Evolutionary conservation across 2,329 filamentous ascomycete species (phyloP).

Genomic region (Grosmannia penicillata): DNA sequence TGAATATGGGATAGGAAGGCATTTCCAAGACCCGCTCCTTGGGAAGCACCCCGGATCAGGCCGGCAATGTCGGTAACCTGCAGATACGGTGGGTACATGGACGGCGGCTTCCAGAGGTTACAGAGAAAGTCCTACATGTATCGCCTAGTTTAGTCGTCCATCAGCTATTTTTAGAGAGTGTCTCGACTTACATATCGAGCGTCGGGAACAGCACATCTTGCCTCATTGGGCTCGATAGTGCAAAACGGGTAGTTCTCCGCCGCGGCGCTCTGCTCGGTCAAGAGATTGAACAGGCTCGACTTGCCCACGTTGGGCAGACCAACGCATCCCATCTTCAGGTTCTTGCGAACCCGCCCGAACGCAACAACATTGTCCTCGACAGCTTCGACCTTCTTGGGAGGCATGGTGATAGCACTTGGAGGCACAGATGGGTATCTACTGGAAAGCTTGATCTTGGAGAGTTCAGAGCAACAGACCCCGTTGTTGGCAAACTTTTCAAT

Average conservation of each 20-base stretch:
- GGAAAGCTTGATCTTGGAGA: neutral
- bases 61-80: conserved; percentile 31
- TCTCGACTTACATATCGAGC: conserved; percentile 23
- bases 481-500: neutral
- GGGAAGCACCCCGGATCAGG: conserved; percentile 27
- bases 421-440: neutral
- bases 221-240: conserved; percentile 31
- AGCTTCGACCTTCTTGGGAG: conserved; percentile 25
- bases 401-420: conserved; percentile 16
- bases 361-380: conserved; percentile 28
- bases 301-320: conserved; percentile 30
- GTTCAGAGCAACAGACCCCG: neutral
- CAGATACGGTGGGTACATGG: conserved; percentile 27
- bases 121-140: conserved; percentile 25
- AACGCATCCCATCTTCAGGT: conserved; percentile 31
- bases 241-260: conserved; percentile 31
- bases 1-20: conserved; percentile 30
- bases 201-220: conserved; percentile 28
- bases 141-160: neutral
- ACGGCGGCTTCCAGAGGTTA: conserved; percentile 29
- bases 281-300: conserved; percentile 28
- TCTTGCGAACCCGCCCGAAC: conserved; percentile 27
- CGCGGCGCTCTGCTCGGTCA: conserved; percentile 29
- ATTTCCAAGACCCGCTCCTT: conserved; percentile 28
- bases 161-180: neutral